Evolutionary conservation across 345 rosid genomes (phyloP), one percentile per base, ranked within the genome.

Genomic region (sweet orange (Citrus sinensis)): DNA sequence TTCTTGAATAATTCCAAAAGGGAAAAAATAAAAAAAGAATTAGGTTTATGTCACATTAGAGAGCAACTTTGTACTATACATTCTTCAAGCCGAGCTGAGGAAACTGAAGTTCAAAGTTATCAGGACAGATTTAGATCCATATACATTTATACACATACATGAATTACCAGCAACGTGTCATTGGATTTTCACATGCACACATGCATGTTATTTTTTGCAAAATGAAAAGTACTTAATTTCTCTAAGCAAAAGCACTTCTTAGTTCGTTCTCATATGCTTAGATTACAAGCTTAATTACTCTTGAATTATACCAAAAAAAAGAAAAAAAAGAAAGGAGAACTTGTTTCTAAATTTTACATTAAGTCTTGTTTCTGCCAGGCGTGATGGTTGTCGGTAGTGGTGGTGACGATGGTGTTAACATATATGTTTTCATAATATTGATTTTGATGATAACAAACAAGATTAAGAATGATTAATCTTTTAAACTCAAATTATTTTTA

Each of bases 171-270:
- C 0, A 51, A 35, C 54, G 54, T 66, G 72, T 24, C 72, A 65
- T 13, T 54, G 39, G 6, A 59, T 67, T 79, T 77, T 49, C 83
- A 78, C 81, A 82, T 82, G 85, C 73, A 83, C 81, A 80, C 16
- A 20, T 46, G 32, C 67, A 66, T 65, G 59, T n/a, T 80, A 37
- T 68, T 76, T 16, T 40, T 67, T 40, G 55, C 29, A 82, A 62
- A 55, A 62, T 10, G 30, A 62, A 65, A 65, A 65, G 46, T 16
- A 65, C 69, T 65, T 46, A 59, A n/a, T 16, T 16, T 13, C 17
- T 51, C 56, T 16, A 16, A 51, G 56, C 5, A 51, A 51, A 51
- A 51, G 56, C 56, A 51, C 56, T 51, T 51, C 49, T 10, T 42
- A 10, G 49, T 10, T 42, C 4, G 4, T 61, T 39, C 17, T 10